These are phyloP conservation scores for Amaranthus cruentus DNA, from an alignment of 148 eudicot species.

Conservation along the genomic window DNA sequence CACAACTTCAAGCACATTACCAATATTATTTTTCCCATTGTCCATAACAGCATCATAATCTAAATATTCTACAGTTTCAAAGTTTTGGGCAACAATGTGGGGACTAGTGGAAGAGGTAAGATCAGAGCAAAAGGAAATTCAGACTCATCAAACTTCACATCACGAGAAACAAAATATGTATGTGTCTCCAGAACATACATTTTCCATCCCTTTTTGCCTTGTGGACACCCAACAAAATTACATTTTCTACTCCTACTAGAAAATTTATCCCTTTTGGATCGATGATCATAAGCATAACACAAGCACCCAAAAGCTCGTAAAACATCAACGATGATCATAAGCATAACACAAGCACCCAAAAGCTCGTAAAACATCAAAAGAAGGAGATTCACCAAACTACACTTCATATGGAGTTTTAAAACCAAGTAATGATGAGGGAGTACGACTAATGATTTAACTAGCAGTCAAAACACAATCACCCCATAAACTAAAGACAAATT, in stretches of 20 bases:
- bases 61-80: too few species aligned
- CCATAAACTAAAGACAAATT: not conserved
- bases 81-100: too few species aligned
- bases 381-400: not conserved
- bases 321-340: too few species aligned
- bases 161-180: not conserved
- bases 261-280: too few species aligned
- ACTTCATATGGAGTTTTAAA: not conserved
- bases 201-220: not conserved
- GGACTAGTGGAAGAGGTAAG: too few species aligned
- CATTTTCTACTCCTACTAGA: not conserved
- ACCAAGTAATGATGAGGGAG: not conserved
- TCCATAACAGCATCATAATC: too few species aligned
- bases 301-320: too few species aligned
- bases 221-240: not conserved
- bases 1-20: too few species aligned
- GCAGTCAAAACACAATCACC: not conserved
- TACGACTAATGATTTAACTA: not conserved
- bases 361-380: not conserved
- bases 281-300: too few species aligned
- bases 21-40: too few species aligned
- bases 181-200: not conserved
- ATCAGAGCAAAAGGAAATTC: not conserved
- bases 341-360: too few species aligned
- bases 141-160: not conserved